Conservation (phyloP, 805 yeast species). For the Myxozyma melibiosi region DNA sequence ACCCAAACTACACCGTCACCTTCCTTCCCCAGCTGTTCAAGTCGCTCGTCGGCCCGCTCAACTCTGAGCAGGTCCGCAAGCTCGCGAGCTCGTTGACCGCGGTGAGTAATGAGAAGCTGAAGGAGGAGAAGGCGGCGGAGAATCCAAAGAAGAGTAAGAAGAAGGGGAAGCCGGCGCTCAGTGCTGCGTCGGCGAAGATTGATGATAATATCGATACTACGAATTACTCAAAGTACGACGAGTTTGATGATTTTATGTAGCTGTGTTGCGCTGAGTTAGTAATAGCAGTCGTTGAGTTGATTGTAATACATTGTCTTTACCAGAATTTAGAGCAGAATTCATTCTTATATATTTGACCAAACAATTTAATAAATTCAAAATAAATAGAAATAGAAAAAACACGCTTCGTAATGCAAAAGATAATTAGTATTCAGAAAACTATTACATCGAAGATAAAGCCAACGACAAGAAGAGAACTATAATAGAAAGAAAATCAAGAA, state of each 20-base stretch:
- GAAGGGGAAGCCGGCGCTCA: conserved; percentile 87
- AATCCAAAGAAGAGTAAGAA: conserved; percentile 66
- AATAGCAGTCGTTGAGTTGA: no score
- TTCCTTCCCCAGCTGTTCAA: conserved; percentile 84
- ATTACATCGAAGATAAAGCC: not conserved
- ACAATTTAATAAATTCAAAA: not conserved
- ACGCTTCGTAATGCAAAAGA: not conserved
- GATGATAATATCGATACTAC: conserved; percentile 59
- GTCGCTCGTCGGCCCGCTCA: conserved; percentile 79
- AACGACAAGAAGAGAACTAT: not conserved
- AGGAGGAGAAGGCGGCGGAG: conserved; percentile 56
- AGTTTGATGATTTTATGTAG: conserved; percentile 49
- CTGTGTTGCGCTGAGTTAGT: no score
- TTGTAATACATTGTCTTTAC: no score
- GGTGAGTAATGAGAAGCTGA: conserved; percentile 78
- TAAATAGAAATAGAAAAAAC: not conserved
- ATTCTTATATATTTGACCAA: no score
- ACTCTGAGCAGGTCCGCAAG: conserved; percentile 80
- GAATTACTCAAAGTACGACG: conserved; percentile 48
- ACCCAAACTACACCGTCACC: conserved; percentile 66
- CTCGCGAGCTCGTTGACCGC: conserved; percentile 83
- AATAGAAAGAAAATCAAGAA: not conserved
- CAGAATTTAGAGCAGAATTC: no score
- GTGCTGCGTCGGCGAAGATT: conserved; percentile 66
- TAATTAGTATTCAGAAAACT: not conserved